Evolutionary conservation across 768 basidiomycete genomes (phyloP).

Genomic region (Amanita jacksonii): DNA sequence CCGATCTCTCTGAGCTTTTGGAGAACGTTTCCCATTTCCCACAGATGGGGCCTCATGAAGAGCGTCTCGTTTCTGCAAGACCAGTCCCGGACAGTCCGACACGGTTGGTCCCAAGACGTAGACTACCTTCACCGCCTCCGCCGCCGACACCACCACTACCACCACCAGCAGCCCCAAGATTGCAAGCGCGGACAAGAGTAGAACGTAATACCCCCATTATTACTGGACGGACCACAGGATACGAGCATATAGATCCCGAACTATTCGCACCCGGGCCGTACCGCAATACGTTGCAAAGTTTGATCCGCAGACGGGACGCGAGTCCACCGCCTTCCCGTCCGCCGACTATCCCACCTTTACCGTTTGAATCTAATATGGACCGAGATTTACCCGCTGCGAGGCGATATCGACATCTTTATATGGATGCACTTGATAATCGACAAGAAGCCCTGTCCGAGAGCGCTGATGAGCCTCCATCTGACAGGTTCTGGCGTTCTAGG

Average conservation of each 20-base stretch:
- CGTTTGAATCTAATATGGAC: conserved; percentile 21
- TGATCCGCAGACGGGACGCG: conserved; percentile 7
- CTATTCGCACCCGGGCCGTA: conserved; percentile 38
- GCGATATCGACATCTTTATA: neutral
- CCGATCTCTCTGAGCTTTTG: conserved; percentile 21
- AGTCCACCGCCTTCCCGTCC: conserved; percentile 15
- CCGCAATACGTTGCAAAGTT: conserved; percentile 35
- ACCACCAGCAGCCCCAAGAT: no score
- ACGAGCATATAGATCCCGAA: conserved; percentile 22
- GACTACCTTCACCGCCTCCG: conserved; percentile 2
- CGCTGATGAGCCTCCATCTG: neutral
- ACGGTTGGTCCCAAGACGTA: neutral
- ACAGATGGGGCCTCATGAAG: neutral
- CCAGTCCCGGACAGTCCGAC: neutral
- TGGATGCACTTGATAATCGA: neutral
- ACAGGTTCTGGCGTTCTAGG: conserved; percentile 1
- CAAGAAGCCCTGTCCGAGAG: neutral
- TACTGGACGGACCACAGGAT: conserved; percentile 1
- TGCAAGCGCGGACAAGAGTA: neutral
- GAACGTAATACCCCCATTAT: neutral
- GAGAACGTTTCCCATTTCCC: conserved; percentile 12
- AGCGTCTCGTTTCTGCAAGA: conserved; percentile 1
- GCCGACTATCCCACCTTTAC: conserved; percentile 28
- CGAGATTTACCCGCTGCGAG: neutral
- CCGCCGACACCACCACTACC: no score